Percentiles rank a stretch among this genome's conserved stretches.
phyloP scores from a whole-genome alignment of 2,329 filamentous ascomycete genomes.

The Fusarium xylarioides region DNA sequence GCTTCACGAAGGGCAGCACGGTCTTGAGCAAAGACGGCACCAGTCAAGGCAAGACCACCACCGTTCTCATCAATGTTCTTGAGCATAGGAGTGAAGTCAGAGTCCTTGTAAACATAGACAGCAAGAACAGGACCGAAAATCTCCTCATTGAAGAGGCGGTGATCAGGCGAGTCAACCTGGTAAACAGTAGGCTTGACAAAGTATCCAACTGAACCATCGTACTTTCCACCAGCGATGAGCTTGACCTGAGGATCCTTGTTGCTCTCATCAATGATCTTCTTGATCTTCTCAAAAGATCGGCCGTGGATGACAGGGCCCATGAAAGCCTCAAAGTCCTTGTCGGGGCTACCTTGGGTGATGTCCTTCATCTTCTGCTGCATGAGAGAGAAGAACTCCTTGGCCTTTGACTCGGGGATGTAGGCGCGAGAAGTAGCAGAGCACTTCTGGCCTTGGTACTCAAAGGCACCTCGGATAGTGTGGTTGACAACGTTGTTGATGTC shows the following conservation, averaged over 20 bases:
- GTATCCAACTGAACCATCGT: conserved; percentile 81
- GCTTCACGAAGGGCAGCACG: conserved; percentile 58
- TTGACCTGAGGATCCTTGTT: conserved; percentile 77
- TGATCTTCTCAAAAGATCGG: conserved; percentile 81
- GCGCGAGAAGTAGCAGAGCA: conserved; percentile 84
- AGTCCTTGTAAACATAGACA: conserved; percentile 80
- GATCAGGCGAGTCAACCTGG: conserved; percentile 74
- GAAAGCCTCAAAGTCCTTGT: conserved; percentile 75
- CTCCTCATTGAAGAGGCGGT: conserved; percentile 78
- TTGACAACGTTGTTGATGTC: conserved; percentile 82
- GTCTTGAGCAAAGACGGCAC: conserved; percentile 60
- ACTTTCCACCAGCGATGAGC: conserved; percentile 77
- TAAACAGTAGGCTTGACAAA: conserved; percentile 88
- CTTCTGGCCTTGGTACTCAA: conserved; percentile 92
- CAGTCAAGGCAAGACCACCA: conserved; percentile 57
- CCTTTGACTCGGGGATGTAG: conserved; percentile 81
- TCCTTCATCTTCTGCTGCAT: conserved; percentile 73
- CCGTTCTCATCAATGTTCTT: conserved; percentile 52
- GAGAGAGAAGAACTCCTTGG: conserved; percentile 73
- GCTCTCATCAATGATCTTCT: conserved; percentile 79
- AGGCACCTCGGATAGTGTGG: conserved; percentile 85
- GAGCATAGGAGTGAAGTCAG: conserved; percentile 50
- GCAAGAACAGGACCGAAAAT: conserved; percentile 83
- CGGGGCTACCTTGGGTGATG: conserved; percentile 75
- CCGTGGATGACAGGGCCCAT: conserved; percentile 88